These are phyloP conservation scores for Rhytidhysteron rufulum DNA, from an alignment of 2,329 filamentous ascomycete genomes.

Conservation along the genomic window DNA sequence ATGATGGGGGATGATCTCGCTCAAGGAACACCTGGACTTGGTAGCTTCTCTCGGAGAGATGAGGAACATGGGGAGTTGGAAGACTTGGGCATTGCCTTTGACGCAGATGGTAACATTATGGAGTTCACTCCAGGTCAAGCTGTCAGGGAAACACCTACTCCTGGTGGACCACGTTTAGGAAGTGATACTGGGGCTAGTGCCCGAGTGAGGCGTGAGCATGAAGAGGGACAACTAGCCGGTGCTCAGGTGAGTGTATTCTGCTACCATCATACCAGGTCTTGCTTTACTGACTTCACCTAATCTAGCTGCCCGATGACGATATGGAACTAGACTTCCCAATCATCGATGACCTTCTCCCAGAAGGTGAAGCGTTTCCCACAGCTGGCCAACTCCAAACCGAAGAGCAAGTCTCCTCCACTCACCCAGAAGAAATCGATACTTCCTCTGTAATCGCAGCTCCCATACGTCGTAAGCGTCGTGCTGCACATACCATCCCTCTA, in stretches of 20 bases:
- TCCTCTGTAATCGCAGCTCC: conserved; percentile 39
- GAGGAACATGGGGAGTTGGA: conserved; percentile 40
- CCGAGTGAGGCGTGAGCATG: conserved; percentile 41
- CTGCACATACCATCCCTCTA: conserved; percentile 39
- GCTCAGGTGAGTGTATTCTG: conserved; percentile 32
- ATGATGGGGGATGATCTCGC: conserved; percentile 40
- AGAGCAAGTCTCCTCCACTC: conserved; percentile 5
- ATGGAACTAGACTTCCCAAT: conserved; percentile 30
- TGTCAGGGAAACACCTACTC: conserved; percentile 13
- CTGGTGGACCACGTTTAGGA: conserved; percentile 11
- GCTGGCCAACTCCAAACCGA: conserved; percentile 7
- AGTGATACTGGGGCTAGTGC: conserved; percentile 35
- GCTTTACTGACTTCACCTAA: conserved; percentile 2
- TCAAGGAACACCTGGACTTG: conserved; percentile 29
- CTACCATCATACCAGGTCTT: not conserved
- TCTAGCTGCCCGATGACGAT: conserved; percentile 19
- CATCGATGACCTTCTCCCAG: conserved; percentile 31
- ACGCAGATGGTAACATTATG: conserved; percentile 57
- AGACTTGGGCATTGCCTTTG: conserved; percentile 59
- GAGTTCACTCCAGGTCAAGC: conserved; percentile 35
- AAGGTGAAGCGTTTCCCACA: conserved; percentile 23
- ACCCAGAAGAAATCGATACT: conserved; percentile 26
- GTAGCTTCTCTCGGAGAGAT: conserved; percentile 32
- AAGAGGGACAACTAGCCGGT: conserved; percentile 33
- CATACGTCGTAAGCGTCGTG: conserved; percentile 34